Percentiles rank a stretch among this genome's conserved stretches.
These are phyloP conservation scores for Leavenworthia alabamica DNA, from an alignment of 345 rosid species.

Conservation along the genomic window DNA sequence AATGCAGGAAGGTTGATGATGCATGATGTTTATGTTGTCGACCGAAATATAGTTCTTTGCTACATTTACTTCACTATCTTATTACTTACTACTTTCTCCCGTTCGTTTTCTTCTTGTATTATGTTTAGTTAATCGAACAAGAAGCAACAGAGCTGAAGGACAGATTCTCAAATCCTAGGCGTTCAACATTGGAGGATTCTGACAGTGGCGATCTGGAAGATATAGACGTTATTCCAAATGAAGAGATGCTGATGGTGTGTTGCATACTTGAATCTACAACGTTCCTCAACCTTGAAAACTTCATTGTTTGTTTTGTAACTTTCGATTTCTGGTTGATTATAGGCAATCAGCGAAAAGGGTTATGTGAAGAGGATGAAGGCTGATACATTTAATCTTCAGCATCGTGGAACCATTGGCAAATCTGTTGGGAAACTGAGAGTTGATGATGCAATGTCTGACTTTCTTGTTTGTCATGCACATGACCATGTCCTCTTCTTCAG, in stretches of 20 bases:
- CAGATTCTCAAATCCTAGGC: constrained; percentile 67
- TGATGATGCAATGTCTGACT: constrained; percentile 92
- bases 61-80: background rate
- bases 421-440: constrained; percentile 88
- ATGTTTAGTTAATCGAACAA: constrained; percentile 63
- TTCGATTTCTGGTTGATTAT: constrained; percentile 28
- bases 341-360: constrained; percentile 96
- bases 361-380: constrained; percentile 93
- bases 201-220: constrained; percentile 85
- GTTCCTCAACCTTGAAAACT: background rate
- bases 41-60: background rate
- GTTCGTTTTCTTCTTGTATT: background rate
- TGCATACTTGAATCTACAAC: constrained; percentile 9
- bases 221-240: constrained; percentile 88
- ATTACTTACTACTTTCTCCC: background rate
- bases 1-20: constrained; percentile 9
- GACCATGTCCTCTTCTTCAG: constrained; percentile 91
- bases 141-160: constrained; percentile 81
- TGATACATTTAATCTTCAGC: constrained; percentile 80
- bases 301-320: constrained; percentile 1
- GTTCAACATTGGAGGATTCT: constrained; percentile 70
- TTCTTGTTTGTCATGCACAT: constrained; percentile 84
- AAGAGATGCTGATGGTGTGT: constrained; percentile 83
- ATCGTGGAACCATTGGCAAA: constrained; percentile 93
- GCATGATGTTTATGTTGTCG: constrained; percentile 1